Conservation (phyloP, 305 asterid genomes). For the Nicotiana rustica region DNA sequence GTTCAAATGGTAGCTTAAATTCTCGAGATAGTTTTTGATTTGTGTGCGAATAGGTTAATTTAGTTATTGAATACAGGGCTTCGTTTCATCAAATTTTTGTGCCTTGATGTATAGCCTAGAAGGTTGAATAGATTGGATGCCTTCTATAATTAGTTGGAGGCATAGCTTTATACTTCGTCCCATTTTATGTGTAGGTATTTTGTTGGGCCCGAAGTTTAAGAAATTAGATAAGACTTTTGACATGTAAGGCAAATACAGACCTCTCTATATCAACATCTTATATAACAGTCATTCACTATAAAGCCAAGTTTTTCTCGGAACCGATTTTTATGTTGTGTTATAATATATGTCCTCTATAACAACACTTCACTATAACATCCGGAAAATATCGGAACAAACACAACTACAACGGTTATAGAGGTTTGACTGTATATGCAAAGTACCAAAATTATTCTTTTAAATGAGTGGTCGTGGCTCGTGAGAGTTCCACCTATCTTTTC, state of each 20-base stretch:
- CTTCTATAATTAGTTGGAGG: neutral
- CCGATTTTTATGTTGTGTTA: no score
- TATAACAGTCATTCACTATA: no score
- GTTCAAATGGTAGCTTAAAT: constrained; percentile 16
- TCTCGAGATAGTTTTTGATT: neutral
- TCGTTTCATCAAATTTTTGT: neutral
- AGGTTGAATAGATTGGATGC: neutral
- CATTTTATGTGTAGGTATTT: constrained; percentile 2
- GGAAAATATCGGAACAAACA: no score
- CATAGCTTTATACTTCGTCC: neutral
- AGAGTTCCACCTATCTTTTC: neutral
- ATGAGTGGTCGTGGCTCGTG: neutral
- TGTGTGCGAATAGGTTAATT: neutral
- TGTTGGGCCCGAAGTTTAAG: neutral
- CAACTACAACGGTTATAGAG: no score
- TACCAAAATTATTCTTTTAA: neutral
- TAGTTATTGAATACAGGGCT: constrained; percentile 9
- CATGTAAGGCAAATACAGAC: neutral
- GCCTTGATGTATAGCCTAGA: neutral
- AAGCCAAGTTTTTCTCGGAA: no score
- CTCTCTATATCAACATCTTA: no score
- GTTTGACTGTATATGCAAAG: neutral
- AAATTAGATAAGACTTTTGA: neutral
- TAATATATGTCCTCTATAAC: no score
- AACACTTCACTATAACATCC: no score